Conservation (phyloP, 1,284 basidiomycete genomes). For the Microbotryum silenes-acaulis region DNA sequence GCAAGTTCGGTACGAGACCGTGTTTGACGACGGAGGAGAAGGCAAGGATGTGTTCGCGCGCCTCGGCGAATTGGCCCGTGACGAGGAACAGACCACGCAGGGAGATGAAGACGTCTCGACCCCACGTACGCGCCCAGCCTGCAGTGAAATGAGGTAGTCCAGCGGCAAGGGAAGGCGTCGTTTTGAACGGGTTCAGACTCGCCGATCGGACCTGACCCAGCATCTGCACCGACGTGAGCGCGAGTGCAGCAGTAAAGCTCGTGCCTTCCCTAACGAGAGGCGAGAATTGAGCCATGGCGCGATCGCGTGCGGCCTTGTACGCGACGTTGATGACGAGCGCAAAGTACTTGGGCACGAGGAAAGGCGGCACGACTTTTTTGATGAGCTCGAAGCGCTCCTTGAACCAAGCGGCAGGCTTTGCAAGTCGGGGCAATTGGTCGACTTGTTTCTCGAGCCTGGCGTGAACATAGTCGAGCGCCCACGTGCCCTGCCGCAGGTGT, state of each 20-base stretch:
- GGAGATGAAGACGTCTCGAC: conserved; percentile 83
- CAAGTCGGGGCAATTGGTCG: conserved; percentile 58
- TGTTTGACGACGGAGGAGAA: conserved; percentile 38
- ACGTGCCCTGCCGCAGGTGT: conserved; percentile 74
- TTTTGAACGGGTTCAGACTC: conserved; percentile 58
- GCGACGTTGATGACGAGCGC: conserved; percentile 78
- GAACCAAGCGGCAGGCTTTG: conserved; percentile 68
- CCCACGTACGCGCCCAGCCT: conserved; percentile 92
- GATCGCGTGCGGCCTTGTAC: conserved; percentile 75
- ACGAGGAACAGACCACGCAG: conserved; percentile 83
- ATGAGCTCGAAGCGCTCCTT: conserved; percentile 72
- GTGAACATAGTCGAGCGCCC: conserved; percentile 80
- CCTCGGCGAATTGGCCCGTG: conserved; percentile 78
- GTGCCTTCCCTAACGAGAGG: conserved; percentile 76
- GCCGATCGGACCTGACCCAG: conserved; percentile 80
- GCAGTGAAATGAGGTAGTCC: conserved; percentile 85
- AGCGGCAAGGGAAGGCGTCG: conserved; percentile 78
- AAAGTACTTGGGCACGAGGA: conserved; percentile 88
- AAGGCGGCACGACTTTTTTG: conserved; percentile 63
- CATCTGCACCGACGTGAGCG: conserved; percentile 82
- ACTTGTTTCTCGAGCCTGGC: conserved; percentile 62
- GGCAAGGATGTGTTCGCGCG: conserved; percentile 77
- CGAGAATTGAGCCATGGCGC: conserved; percentile 74
- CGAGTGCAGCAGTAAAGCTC: conserved; percentile 79
- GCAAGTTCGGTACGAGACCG: conserved; percentile 74